phyloP scores from a whole-genome alignment of 2,329 filamentous ascomycete genomes.

The Pyricularia sp. region DNA sequence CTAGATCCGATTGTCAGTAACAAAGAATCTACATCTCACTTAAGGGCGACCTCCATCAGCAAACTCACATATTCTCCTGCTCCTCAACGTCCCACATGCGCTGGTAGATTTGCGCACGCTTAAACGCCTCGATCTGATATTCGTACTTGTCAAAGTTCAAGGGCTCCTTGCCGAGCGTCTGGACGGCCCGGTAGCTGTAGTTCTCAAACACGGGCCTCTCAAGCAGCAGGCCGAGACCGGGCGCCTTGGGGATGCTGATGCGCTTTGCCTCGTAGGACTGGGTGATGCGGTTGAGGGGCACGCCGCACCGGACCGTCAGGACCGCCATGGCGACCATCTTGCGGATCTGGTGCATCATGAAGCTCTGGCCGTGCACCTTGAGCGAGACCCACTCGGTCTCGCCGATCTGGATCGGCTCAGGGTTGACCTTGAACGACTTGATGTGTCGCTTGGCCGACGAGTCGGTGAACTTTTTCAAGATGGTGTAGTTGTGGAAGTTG shows the following conservation, averaged over 20 bases:
- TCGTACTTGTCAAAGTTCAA: slow-evolving; percentile 73
- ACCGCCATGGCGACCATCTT: slow-evolving; percentile 97
- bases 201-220: slow-evolving; percentile 84
- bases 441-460: slow-evolving; percentile 81
- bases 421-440: slow-evolving; percentile 75
- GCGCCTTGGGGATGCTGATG: slow-evolving; percentile 87
- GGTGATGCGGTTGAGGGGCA: slow-evolving; percentile 54
- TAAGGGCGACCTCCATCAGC: neutral
- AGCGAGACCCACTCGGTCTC: slow-evolving; percentile 91
- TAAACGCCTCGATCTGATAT: slow-evolving; percentile 73
- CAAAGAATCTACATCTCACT: neutral
- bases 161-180: slow-evolving; percentile 48
- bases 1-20: slow-evolving; percentile 23
- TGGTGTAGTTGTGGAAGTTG: slow-evolving; percentile 97
- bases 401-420: slow-evolving; percentile 67
- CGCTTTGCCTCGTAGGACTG: slow-evolving; percentile 60
- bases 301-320: slow-evolving; percentile 72
- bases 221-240: slow-evolving; percentile 73
- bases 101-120: slow-evolving; percentile 82
- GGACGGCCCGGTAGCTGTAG: slow-evolving; percentile 65
- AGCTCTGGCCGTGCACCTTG: slow-evolving; percentile 93
- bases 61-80: slow-evolving; percentile 66
- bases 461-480: slow-evolving; percentile 72
- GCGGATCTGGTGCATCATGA: slow-evolving; percentile 99
- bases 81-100: slow-evolving; percentile 86